A percentile compares a stretch with the other conserved stretches of the same genome.
These are phyloP conservation scores for Leccinum longicurvipes DNA, from an alignment of 768 basidiomycete genomes.

Conservation along the genomic window DNA sequence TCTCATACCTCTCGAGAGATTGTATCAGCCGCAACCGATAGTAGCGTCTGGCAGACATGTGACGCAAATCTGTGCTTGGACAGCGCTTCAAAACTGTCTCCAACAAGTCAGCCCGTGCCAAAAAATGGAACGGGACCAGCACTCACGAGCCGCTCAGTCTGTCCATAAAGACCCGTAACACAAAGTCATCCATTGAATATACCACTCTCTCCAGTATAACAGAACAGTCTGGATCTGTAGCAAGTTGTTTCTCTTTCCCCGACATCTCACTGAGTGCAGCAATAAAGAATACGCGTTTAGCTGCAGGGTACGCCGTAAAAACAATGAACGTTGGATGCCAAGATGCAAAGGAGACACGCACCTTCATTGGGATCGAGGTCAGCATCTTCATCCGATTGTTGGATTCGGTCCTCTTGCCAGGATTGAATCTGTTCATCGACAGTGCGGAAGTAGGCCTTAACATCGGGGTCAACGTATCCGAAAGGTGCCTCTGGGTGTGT, in stretches of 20 bases:
- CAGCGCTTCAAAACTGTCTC: conserved; percentile 56
- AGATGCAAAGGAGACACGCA: conserved; percentile 28
- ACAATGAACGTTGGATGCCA: background rate
- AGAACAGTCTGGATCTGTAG: conserved; percentile 93
- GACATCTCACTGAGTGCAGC: conserved; percentile 84
- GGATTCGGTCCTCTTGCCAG: conserved; percentile 61
- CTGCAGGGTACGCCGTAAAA: conserved; percentile 35
- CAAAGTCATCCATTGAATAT: conserved; percentile 95
- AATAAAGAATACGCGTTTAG: conserved; percentile 71
- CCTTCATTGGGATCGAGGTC: conserved; percentile 72
- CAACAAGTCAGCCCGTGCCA: conserved; percentile 2
- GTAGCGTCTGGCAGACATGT: conserved; percentile 90
- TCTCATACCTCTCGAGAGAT: conserved; percentile 62
- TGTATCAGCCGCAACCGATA: conserved; percentile 63
- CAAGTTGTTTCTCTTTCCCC: conserved; percentile 83
- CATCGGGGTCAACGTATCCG: conserved; percentile 83
- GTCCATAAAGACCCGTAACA: conserved; percentile 87
- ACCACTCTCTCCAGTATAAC: conserved; percentile 85
- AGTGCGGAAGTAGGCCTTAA: conserved; percentile 90
- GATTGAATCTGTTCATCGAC: conserved; percentile 85
- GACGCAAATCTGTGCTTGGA: conserved; percentile 86
- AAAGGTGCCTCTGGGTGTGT: conserved; percentile 73
- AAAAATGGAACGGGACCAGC: conserved; percentile 1
- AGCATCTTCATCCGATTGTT: conserved; percentile 41
- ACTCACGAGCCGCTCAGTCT: conserved; percentile 86